Percentiles rank a stretch among this genome's conserved stretches.
These are phyloP conservation scores for Coleophoma eucalyptorum DNA, from an alignment of 2,329 filamentous ascomycete genomes.

Conservation along the genomic window DNA sequence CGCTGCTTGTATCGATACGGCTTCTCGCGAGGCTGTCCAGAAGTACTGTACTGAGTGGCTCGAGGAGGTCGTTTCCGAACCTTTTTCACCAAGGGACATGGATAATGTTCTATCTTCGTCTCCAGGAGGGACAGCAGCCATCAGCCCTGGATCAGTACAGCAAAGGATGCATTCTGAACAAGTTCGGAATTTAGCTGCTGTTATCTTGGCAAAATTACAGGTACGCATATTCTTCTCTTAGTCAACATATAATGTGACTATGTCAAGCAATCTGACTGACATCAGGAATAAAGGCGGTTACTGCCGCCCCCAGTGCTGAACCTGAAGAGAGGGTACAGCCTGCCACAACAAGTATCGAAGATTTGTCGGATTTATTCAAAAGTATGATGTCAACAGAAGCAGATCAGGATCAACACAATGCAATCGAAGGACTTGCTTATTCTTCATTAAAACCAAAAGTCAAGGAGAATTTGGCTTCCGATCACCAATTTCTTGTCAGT, in stretches of 20 bases:
- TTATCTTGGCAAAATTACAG: slow-evolving; percentile 70
- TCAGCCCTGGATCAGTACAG: slow-evolving; percentile 25
- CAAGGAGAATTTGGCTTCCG: slow-evolving; percentile 74
- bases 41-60: slow-evolving; percentile 87
- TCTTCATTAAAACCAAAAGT: slow-evolving; percentile 81
- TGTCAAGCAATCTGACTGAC: slow-evolving; percentile 26
- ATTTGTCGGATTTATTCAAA: slow-evolving; percentile 60
- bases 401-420: slow-evolving; percentile 52
- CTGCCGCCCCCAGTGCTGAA: slow-evolving; percentile 19
- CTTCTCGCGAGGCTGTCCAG: slow-evolving; percentile 77
- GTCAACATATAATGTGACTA: background rate
- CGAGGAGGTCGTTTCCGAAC: slow-evolving; percentile 74
- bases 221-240: slow-evolving; percentile 32
- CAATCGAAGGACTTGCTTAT: slow-evolving; percentile 89
- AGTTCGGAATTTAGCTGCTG: slow-evolving; percentile 64
- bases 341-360: slow-evolving; percentile 59
- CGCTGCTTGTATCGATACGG: slow-evolving; percentile 80
- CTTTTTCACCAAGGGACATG: slow-evolving; percentile 51
- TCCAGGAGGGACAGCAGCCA: slow-evolving; percentile 12
- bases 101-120: slow-evolving; percentile 18
- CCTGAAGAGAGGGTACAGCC: slow-evolving; percentile 37
- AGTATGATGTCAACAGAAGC: slow-evolving; percentile 61
- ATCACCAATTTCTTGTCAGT: slow-evolving; percentile 63
- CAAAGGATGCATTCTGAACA: slow-evolving; percentile 49
- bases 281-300: slow-evolving; percentile 28